Evolutionary conservation across 148 eudicot species (phyloP).

Genomic region (Cornus florida): DNA sequence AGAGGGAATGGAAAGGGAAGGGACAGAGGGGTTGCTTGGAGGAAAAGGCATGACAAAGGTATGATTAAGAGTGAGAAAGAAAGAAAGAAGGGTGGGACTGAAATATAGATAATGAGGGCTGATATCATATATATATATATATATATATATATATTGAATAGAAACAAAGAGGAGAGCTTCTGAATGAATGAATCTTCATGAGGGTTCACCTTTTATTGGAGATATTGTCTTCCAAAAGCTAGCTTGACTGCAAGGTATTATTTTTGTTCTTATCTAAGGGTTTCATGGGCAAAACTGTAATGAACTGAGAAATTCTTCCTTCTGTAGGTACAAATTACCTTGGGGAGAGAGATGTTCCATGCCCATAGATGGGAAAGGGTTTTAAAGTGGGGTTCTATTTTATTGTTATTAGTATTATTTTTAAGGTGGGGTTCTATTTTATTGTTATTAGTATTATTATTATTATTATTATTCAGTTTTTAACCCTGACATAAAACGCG

Average conservation of each 20-base stretch:
- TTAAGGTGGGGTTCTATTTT: too few species aligned
- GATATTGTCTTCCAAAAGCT: slow-evolving; percentile 10
- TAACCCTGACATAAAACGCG: too few species aligned
- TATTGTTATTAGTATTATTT: too few species aligned
- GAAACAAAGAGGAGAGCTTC: background rate
- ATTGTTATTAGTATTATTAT: too few species aligned
- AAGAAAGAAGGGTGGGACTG: background rate
- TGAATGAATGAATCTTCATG: slow-evolving; percentile 31
- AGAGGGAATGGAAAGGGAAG: slow-evolving; percentile 59
- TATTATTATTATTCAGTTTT: too few species aligned
- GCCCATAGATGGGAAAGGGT: too few species aligned
- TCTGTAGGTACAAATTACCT: background rate
- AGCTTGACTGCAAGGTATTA: background rate
- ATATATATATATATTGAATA: background rate
- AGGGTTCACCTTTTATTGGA: slow-evolving; percentile 3
- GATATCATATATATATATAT: background rate
- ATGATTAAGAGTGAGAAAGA: slow-evolving; percentile 24
- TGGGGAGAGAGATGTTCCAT: too few species aligned
- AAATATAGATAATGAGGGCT: background rate
- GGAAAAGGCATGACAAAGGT: slow-evolving; percentile 50
- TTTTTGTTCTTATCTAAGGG: background rate
- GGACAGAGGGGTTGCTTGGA: slow-evolving; percentile 59
- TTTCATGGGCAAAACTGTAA: background rate
- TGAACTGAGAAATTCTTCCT: background rate
- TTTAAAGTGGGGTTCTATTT: too few species aligned